Base-by-base conservation (phyloP, 2,329 filamentous ascomycete species). In the Paecilomyces sp. region DNA sequence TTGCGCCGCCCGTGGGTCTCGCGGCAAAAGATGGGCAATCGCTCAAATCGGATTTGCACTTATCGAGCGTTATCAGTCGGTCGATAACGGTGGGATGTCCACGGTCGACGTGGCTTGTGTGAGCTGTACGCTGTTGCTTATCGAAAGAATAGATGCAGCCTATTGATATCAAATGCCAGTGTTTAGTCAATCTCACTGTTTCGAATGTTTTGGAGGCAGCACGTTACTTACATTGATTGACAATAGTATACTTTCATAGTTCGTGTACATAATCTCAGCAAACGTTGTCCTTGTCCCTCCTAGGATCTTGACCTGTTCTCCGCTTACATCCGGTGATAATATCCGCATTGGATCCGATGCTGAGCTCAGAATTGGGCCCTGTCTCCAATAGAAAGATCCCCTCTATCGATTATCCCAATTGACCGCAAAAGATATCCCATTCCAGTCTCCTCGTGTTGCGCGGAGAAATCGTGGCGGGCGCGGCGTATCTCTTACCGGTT, bases 401-500 rank as follows among this genome's bases (percentile, higher is more conserved):
- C 41, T 47, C n/a, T 47, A 18, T 47, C 41, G n/a, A 47, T 47
- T 9, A 18, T 28, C n/a, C n/a, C 11, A 33, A 33, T 33, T 33
- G 31, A 33, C 31, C 31, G 31, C 8, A 47, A 47, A 47, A n/a
- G 8, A 47, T 18, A 18, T 47, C 41, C n/a, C 5, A n/a, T 1
- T 41, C 36, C 13, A 28, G 25, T 6, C 3, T 28, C 25, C n/a
- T n/a, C 36, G 13, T 41, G 36, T 22, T 41, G 33, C 33, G 33
- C 33, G 6, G 13, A 41, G 41, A 47, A 47, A 54, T 57, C 28
- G 34, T 28, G 25, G 25, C 6, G 25, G 25, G 25, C 25, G 15
- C 52, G 31, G 59, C 57, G 56, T 52, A 59, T 41, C 24, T 61
- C 51, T 36, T 53, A 22, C 53, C 53, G 13, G 54, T 50, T 58